These are phyloP conservation scores for Boehmeria nivea DNA, from an alignment of 306 rosid species.

Conservation along the genomic window DNA sequence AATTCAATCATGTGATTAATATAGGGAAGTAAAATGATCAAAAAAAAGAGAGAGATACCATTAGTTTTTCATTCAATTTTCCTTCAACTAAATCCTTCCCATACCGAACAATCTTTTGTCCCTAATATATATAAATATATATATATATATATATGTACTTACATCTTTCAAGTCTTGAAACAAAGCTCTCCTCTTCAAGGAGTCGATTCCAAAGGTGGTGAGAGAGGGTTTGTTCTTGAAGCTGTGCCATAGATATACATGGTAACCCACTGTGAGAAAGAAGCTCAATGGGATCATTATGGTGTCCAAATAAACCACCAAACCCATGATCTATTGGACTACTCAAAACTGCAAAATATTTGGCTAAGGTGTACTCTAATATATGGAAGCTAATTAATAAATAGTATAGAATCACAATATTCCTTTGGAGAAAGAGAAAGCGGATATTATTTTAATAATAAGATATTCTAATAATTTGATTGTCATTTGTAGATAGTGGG, in stretches of 20 bases:
- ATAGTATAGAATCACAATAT: not conserved
- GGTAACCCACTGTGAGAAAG: slow-evolving; percentile 53
- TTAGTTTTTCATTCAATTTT: too few species aligned
- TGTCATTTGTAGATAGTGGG: slow-evolving; percentile 10
- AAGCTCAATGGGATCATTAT: slow-evolving; percentile 56
- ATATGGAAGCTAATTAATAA: not conserved
- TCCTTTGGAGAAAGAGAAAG: too few species aligned
- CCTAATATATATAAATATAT: too few species aligned
- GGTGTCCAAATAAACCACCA: slow-evolving; percentile 45
- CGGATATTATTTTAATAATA: not conserved
- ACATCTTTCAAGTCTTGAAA: slow-evolving; percentile 43
- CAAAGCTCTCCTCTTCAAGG: slow-evolving; percentile 51
- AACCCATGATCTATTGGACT: slow-evolving; percentile 34
- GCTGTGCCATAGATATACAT: slow-evolving; percentile 54
- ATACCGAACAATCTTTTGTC: too few species aligned
- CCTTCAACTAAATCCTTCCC: too few species aligned
- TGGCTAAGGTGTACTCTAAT: too few species aligned
- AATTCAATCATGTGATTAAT: too few species aligned
- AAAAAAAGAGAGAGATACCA: too few species aligned
- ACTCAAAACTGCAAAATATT: not conserved
- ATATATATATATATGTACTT: not conserved
- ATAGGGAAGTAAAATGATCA: too few species aligned
- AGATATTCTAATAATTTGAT: not conserved
- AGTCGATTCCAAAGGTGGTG: slow-evolving; percentile 52
- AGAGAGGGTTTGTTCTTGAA: slow-evolving; percentile 56